A percentile compares a stretch with the other conserved stretches of the same genome.
These are phyloP conservation scores for Trifolium subterraneum DNA, from an alignment of 306 rosid genomes.

Conservation along the genomic window DNA sequence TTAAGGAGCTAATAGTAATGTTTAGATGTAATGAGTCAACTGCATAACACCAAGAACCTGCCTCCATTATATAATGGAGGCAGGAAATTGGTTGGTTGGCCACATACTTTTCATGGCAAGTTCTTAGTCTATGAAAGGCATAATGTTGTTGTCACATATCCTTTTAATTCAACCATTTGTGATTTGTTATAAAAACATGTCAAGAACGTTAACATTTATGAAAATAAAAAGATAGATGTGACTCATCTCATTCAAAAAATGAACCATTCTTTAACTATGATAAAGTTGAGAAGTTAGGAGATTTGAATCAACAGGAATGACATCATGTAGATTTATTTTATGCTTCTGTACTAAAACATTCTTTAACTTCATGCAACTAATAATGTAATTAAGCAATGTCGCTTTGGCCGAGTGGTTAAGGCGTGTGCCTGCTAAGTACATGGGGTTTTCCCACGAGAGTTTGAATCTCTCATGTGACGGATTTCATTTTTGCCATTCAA, in stretches of 20 bases:
- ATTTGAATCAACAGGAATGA: not conserved
- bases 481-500: too few species aligned
- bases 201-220: conserved; percentile 49
- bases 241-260: not conserved
- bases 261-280: not conserved
- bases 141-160: conserved; percentile 46
- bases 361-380: too few species aligned
- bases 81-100: conserved; percentile 62
- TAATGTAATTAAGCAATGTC: too few species aligned
- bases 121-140: conserved; percentile 36
- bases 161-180: conserved; percentile 52
- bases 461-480: too few species aligned
- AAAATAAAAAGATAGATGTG: conserved; percentile 11
- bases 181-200: conserved; percentile 48
- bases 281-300: not conserved
- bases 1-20: conserved; percentile 32
- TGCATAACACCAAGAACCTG: conserved; percentile 52
- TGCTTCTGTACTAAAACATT: too few species aligned
- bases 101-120: conserved; percentile 72
- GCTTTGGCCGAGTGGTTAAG: too few species aligned
- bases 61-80: conserved; percentile 57
- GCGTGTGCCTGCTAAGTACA: too few species aligned
- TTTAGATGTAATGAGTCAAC: conserved; percentile 48
- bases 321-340: not conserved
- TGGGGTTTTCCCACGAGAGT: too few species aligned